These are phyloP conservation scores for Cercospora citrullina DNA, from an alignment of 2,329 filamentous ascomycete genomes.

Conservation along the genomic window DNA sequence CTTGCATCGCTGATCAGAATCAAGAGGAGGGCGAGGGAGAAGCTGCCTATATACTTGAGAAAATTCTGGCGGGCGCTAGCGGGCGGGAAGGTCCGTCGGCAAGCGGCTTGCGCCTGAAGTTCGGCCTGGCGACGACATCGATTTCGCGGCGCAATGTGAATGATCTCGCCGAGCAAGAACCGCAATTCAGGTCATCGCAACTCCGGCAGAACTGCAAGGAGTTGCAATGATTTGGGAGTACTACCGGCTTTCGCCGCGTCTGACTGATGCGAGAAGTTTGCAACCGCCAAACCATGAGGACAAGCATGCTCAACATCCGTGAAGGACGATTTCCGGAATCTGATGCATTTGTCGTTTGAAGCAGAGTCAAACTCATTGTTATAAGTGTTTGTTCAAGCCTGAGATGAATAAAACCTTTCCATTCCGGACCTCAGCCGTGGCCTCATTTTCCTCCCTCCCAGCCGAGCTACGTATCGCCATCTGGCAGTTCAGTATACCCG, in stretches of 20 bases:
- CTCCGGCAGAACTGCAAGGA: slow-evolving; percentile 12
- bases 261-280: neutral
- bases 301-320: neutral
- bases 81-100: neutral
- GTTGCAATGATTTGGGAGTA: neutral
- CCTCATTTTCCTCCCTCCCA: slow-evolving; percentile 20
- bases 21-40: slow-evolving; percentile 7
- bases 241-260: neutral
- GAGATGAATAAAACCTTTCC: neutral
- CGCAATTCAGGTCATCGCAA: neutral
- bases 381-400: neutral
- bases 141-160: neutral
- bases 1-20: slow-evolving; percentile 12
- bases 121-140: neutral
- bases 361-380: neutral
- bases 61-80: neutral
- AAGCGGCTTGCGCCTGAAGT: neutral
- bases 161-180: slow-evolving; percentile 7
- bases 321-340: neutral
- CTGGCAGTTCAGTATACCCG: slow-evolving; percentile 22
- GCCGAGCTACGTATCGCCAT: slow-evolving; percentile 23
- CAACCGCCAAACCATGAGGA: neutral
- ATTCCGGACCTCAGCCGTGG: slow-evolving; percentile 2
- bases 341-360: neutral
- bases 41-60: slow-evolving; percentile 1